phyloP scores from a whole-genome alignment of 1,139 yeast species.

The Suhomyces bribrorum region DNA sequence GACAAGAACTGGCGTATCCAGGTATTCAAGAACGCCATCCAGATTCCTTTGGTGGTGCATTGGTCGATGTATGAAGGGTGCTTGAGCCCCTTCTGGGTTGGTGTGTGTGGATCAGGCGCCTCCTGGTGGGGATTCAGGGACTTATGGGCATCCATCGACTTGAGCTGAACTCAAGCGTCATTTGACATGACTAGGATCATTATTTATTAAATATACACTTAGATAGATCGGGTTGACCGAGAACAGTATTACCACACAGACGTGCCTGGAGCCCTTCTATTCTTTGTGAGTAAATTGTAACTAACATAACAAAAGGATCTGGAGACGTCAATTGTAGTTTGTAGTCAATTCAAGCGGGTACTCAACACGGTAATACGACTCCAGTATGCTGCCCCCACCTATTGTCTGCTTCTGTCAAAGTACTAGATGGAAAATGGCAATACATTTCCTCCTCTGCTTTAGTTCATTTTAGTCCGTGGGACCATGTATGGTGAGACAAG shows the following conservation, averaged over 20 bases:
- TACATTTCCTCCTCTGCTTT: slow-evolving; percentile 45
- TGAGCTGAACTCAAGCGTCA: slow-evolving; percentile 17
- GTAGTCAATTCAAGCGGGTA: too few relatives aligned
- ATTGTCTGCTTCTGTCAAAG: slow-evolving; percentile 69
- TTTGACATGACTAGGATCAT: too few relatives aligned
- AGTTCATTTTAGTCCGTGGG: too few relatives aligned
- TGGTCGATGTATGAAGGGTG: slow-evolving; percentile 61
- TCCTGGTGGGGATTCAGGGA: slow-evolving; percentile 49
- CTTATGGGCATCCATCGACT: slow-evolving; percentile 41
- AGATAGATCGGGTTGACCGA: background rate
- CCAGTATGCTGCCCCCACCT: slow-evolving; percentile 31
- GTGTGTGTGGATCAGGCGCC: slow-evolving; percentile 49
- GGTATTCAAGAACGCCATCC: slow-evolving; percentile 44
- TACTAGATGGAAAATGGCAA: slow-evolving; percentile 84
- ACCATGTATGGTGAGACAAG: too few relatives aligned
- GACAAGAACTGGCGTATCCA: slow-evolving; percentile 38
- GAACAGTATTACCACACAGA: background rate
- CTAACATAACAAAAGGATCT: too few relatives aligned
- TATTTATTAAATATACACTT: slow-evolving; percentile 2
- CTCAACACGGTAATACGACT: too few relatives aligned
- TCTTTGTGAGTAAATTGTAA: too few relatives aligned
- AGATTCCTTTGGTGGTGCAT: slow-evolving; percentile 57
- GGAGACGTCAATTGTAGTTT: too few relatives aligned
- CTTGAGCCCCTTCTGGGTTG: slow-evolving; percentile 53
- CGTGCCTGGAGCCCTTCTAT: background rate